These are phyloP conservation scores for Yarrowia hollandica DNA, from an alignment of 805 yeast genomes.

Conservation along the genomic window DNA sequence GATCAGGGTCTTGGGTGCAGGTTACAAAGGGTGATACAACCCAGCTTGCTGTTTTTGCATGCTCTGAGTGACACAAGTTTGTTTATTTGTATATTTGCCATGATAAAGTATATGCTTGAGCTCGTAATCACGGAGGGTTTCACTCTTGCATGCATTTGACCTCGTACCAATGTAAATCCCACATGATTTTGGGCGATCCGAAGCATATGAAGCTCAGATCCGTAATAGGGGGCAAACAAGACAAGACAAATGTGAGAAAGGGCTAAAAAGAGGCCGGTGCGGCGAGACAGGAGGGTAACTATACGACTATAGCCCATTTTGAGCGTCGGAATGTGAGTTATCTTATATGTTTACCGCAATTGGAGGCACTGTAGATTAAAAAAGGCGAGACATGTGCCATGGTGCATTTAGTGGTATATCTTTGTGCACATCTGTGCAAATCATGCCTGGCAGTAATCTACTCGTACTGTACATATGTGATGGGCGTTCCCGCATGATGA, in stretches of 20 bases:
- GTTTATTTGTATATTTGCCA: neutral
- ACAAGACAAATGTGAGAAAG: constrained; percentile 7
- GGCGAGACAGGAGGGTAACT: constrained; percentile 7
- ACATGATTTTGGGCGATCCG: constrained; percentile 22
- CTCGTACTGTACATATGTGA: neutral
- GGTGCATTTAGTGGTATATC: constrained; percentile 15
- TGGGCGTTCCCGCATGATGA: constrained; percentile 10
- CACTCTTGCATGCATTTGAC: constrained; percentile 16
- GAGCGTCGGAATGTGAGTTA: neutral
- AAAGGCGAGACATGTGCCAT: neutral
- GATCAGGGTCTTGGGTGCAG: neutral
- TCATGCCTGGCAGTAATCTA: neutral
- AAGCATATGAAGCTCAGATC: neutral
- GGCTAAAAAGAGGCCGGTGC: neutral
- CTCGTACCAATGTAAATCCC: constrained; percentile 27
- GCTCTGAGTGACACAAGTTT: neutral
- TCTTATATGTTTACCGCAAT: neutral
- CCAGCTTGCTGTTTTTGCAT: neutral
- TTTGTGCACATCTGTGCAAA: constrained; percentile 8
- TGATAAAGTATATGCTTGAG: constrained; percentile 21
- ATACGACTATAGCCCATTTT: neutral
- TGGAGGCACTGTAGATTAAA: neutral
- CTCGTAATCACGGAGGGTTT: constrained; percentile 13
- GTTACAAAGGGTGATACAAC: neutral
- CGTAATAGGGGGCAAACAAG: constrained; percentile 23